These are phyloP conservation scores for Boletus speciosus DNA, from an alignment of 768 basidiomycete genomes.

Conservation along the genomic window DNA sequence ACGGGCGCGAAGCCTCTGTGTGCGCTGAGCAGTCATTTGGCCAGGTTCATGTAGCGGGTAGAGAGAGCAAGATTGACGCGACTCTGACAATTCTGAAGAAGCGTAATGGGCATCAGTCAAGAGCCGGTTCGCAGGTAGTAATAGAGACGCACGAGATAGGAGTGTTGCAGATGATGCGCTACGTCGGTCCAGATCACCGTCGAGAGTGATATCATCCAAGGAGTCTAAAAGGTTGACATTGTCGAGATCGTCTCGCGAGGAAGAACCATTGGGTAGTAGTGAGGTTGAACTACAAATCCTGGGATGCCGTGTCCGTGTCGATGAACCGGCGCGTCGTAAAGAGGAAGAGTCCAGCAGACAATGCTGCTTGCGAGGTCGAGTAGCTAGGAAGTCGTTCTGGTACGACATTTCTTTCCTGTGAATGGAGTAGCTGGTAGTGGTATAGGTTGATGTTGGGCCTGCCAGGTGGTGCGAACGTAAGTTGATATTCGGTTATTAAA, in stretches of 20 bases:
- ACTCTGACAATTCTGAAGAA: conserved; percentile 11
- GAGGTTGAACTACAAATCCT: conserved; percentile 15
- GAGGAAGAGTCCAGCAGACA: background rate
- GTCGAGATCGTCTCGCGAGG: conserved; percentile 1
- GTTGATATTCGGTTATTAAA: conserved; percentile 25
- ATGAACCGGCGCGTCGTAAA: conserved; percentile 2
- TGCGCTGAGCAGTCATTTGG: conserved; percentile 23
- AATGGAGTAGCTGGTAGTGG: conserved; percentile 11
- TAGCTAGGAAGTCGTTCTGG: conserved; percentile 10
- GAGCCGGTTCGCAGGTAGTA: background rate
- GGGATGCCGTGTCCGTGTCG: conserved; percentile 1
- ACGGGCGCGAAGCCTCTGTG: conserved; percentile 25
- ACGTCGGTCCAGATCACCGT: conserved; percentile 16
- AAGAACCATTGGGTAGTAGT: background rate
- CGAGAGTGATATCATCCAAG: conserved; percentile 9
- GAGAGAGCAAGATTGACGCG: conserved; percentile 8
- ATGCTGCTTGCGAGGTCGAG: conserved; percentile 4
- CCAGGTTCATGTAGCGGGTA: conserved; percentile 23
- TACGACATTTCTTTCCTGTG: conserved; percentile 16
- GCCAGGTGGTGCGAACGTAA: conserved; percentile 20
- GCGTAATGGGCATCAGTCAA: conserved; percentile 4
- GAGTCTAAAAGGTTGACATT: conserved; percentile 4
- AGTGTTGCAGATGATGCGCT: conserved; percentile 22
- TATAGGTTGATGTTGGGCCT: conserved; percentile 21
- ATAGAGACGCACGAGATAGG: conserved; percentile 15